A percentile compares a stretch with the other conserved stretches of the same genome.
Evolutionary conservation across 768 basidiomycete genomes (phyloP).

Genomic region (Hericium rajendrae): DNA sequence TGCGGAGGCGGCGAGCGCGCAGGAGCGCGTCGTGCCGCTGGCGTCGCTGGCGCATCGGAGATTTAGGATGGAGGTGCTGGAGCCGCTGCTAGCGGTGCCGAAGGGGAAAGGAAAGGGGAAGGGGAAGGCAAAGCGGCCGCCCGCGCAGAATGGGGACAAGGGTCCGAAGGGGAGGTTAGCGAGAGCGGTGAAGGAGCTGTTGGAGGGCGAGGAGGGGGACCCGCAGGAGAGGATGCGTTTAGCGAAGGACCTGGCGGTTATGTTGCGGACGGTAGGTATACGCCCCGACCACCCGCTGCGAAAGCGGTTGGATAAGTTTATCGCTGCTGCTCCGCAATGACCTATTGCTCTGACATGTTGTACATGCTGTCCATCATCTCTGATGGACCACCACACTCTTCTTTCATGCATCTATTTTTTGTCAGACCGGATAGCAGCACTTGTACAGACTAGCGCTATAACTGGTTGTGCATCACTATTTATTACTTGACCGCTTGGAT

Average conservation of each 20-base stretch:
- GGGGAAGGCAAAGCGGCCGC: slow-evolving; percentile 33
- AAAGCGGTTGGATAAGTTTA: slow-evolving; percentile 55
- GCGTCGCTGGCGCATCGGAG: slow-evolving; percentile 57
- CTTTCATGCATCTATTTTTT: too few species aligned
- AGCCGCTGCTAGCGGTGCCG: slow-evolving; percentile 59
- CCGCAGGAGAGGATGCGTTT: slow-evolving; percentile 37
- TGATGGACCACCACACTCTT: too few species aligned
- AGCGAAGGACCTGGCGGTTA: slow-evolving; percentile 39
- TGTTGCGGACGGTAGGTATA: slow-evolving; percentile 45
- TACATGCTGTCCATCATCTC: too few species aligned
- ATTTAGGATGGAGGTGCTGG: slow-evolving; percentile 65
- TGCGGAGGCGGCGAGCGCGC: slow-evolving; percentile 64
- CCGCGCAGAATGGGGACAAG: slow-evolving; percentile 28
- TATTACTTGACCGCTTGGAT: too few species aligned
- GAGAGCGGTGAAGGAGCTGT: slow-evolving; percentile 53
- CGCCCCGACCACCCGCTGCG: slow-evolving; percentile 57
- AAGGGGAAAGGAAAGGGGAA: slow-evolving; percentile 43
- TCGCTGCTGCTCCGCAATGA: slow-evolving; percentile 8
- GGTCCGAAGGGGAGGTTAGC: slow-evolving; percentile 58
- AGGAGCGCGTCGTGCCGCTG: slow-evolving; percentile 57
- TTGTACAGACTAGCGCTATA: too few species aligned
- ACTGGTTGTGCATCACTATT: too few species aligned
- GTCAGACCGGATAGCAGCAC: too few species aligned
- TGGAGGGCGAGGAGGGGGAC: slow-evolving; percentile 42
- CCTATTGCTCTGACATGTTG: too few species aligned